Conservation (phyloP, 2,329 filamentous ascomycete species). For the Incumbomyces delicatus region DNA sequence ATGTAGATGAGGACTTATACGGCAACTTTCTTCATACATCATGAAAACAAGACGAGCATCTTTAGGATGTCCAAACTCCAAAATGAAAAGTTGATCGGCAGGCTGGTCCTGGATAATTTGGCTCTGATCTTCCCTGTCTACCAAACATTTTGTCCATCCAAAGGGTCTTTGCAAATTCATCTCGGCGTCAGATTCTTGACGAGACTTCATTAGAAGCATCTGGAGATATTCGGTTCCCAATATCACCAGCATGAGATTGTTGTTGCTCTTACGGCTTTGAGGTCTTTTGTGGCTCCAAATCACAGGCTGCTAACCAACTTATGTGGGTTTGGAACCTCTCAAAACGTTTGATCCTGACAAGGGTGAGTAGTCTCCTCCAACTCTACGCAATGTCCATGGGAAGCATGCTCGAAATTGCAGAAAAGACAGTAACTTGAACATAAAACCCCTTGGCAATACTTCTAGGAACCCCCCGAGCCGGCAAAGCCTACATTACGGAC, state of each 20-base stretch:
- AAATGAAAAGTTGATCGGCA: conserved; percentile 54
- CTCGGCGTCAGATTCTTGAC: conserved; percentile 59
- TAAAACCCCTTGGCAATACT: conserved; percentile 42
- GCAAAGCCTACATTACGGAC: conserved; percentile 51
- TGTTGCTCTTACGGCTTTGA: conserved; percentile 63
- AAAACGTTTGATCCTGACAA: conserved; percentile 41
- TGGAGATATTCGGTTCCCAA: conserved; percentile 56
- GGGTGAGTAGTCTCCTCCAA: conserved; percentile 46
- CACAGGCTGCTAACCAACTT: conserved; percentile 48
- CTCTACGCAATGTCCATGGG: conserved; percentile 48
- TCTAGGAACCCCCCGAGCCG: conserved; percentile 41
- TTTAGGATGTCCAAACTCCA: conserved; percentile 54
- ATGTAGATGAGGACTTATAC: conserved; percentile 74
- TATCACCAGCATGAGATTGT: conserved; percentile 79
- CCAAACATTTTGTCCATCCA: conserved; percentile 68
- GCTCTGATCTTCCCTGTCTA: conserved; percentile 58
- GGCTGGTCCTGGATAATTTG: conserved; percentile 53
- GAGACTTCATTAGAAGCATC: conserved; percentile 54
- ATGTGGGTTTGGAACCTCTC: conserved; percentile 48
- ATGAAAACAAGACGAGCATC: conserved; percentile 52
- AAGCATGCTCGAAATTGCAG: conserved; percentile 45
- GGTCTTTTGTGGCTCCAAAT: conserved; percentile 66
- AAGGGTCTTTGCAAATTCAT: conserved; percentile 68
- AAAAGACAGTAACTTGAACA: conserved; percentile 43
- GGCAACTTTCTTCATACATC: conserved; percentile 55